Conservation (phyloP, 2,329 filamentous ascomycete species). For the Alternaria brassicae region DNA sequence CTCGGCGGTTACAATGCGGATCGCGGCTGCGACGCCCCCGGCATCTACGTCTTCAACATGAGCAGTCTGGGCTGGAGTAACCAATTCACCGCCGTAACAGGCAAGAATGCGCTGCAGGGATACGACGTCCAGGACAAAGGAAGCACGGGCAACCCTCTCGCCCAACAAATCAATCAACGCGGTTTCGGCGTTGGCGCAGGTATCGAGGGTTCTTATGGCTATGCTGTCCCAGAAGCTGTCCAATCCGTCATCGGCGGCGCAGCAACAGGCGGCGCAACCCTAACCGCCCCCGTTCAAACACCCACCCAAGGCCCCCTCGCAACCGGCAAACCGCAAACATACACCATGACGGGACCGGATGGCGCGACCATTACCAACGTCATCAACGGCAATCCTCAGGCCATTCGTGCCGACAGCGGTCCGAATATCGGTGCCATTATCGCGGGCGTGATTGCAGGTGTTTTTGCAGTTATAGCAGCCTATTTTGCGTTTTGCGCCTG, state of each 20-base stretch:
- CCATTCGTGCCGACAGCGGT: conserved; percentile 35
- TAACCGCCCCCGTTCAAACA: conserved; percentile 67
- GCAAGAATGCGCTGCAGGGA: conserved; percentile 58
- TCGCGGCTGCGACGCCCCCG: conserved; percentile 70
- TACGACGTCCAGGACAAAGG: conserved; percentile 36
- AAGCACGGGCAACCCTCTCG: conserved; percentile 54
- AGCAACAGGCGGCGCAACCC: conserved; percentile 71
- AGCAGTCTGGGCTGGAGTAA: conserved; percentile 73
- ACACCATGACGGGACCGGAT: conserved; percentile 63
- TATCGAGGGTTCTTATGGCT: conserved; percentile 68
- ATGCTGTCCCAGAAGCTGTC: conserved; percentile 72
- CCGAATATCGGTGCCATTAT: conserved; percentile 63
- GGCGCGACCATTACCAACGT: conserved; percentile 52
- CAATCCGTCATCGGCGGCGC: conserved; percentile 72
- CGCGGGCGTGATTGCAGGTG: conserved; percentile 68
- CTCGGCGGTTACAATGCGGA: conserved; percentile 73
- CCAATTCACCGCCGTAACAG: conserved; percentile 70
- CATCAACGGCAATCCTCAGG: conserved; percentile 33
- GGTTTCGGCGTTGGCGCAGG: conserved; percentile 61
- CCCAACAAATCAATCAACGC: conserved; percentile 61
- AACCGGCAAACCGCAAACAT: conserved; percentile 72
- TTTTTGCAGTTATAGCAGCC: conserved; percentile 65
- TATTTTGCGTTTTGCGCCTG: conserved; percentile 76
- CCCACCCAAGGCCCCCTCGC: conserved; percentile 74
- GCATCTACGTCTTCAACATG: conserved; percentile 79